Percentiles rank a stretch among this genome's conserved stretches.
Conservation (phyloP, 805 yeast genomes). For the Kodamaea kakaduensis region DNA sequence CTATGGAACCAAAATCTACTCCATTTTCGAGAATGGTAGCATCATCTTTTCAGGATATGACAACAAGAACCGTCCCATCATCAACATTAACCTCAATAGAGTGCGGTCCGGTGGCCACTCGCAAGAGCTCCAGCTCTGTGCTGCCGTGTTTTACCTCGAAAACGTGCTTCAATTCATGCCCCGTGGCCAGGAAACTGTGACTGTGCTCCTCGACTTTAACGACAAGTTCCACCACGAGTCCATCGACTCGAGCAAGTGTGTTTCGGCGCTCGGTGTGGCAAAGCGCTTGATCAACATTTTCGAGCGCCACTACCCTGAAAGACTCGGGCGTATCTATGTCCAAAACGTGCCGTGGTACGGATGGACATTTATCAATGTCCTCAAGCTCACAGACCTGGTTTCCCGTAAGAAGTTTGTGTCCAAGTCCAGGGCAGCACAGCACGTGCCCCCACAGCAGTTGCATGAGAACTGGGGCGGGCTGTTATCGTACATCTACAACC, state of each 20-base stretch:
- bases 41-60: constrained; percentile 89
- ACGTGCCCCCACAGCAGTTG: constrained; percentile 49
- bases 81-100: constrained; percentile 48
- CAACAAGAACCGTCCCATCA: constrained; percentile 82
- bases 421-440: constrained; percentile 53
- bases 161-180: constrained; percentile 94
- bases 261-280: constrained; percentile 4
- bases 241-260: constrained; percentile 45
- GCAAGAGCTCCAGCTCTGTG: constrained; percentile 1
- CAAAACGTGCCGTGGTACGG: constrained; percentile 57
- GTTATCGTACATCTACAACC: constrained; percentile 47
- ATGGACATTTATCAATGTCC: constrained; percentile 51
- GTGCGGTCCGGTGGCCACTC: background rate
- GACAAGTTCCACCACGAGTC: constrained; percentile 23
- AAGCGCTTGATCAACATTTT: constrained; percentile 74
- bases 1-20: constrained; percentile 28
- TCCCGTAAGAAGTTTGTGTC: constrained; percentile 54
- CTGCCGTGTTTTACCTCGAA: constrained; percentile 65
- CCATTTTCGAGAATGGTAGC: constrained; percentile 67
- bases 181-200: constrained; percentile 89
- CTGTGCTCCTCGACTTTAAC: constrained; percentile 79
- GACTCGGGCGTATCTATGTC: constrained; percentile 50
- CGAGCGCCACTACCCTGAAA: constrained; percentile 56
- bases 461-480: constrained; percentile 48
- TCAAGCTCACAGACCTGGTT: constrained; percentile 53